Evolutionary conservation across 352 stramenopile species (phyloP).

Genomic region (Pythium sukuiense): DNA sequence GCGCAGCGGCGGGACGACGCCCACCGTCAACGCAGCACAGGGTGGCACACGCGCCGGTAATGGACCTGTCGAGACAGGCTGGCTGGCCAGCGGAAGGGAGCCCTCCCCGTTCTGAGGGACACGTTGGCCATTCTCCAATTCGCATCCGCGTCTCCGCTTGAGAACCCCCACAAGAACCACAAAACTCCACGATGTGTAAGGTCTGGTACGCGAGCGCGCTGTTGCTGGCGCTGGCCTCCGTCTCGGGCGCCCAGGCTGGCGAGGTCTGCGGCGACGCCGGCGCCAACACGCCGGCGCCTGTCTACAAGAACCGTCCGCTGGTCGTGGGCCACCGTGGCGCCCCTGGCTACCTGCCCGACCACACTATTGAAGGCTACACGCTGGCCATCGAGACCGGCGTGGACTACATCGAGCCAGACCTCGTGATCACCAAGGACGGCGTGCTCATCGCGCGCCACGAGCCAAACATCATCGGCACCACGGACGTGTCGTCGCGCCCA

Average conservation of each 20-base stretch:
- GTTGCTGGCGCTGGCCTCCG: constrained; percentile 8
- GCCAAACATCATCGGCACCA: constrained; percentile 46
- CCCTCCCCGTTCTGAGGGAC: no score
- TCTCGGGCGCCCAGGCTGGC: constrained; percentile 6
- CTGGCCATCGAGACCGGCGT: constrained; percentile 86
- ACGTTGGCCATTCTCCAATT: constrained; percentile 3
- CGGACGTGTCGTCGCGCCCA: constrained; percentile 71
- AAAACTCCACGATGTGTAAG: constrained; percentile 17
- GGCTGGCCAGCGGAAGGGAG: no score
- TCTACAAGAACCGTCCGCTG: constrained; percentile 41
- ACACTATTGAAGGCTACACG: constrained; percentile 87
- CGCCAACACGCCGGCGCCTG: background rate
- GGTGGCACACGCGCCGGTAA: background rate
- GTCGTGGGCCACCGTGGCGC: constrained; percentile 85
- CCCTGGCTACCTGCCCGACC: constrained; percentile 87
- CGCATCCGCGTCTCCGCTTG: background rate
- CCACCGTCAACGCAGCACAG: background rate
- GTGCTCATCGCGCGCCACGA: constrained; percentile 22
- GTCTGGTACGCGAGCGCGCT: constrained; percentile 22
- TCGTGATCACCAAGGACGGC: constrained; percentile 40
- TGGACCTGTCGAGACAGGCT: background rate
- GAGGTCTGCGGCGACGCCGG: constrained; percentile 3
- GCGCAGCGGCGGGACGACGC: background rate
- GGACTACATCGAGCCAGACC: constrained; percentile 92
- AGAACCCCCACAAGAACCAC: background rate